phyloP scores from a whole-genome alignment of 176 grass and related monocot genomes.

The Oryza rufipogon region DNA sequence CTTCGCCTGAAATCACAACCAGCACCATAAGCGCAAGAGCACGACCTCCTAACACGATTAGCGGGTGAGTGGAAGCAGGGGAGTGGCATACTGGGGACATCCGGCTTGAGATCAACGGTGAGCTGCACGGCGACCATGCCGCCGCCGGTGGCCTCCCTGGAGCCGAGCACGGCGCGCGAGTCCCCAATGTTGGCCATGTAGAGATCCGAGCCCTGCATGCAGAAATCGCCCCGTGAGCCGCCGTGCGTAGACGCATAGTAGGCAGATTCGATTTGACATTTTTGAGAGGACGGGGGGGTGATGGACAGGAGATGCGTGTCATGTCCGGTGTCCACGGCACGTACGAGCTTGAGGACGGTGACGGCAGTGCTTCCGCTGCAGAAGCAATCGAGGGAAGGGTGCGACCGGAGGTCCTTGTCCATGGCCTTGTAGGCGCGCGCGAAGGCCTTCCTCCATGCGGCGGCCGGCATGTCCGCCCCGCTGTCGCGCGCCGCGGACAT shows the following conservation, averaged over 20 bases:
- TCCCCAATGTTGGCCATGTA: slow-evolving; percentile 95
- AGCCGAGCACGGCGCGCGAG: slow-evolving; percentile 91
- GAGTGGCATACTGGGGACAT: slow-evolving; percentile 80
- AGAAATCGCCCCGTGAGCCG: slow-evolving; percentile 4
- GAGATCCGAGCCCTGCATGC: slow-evolving; percentile 72
- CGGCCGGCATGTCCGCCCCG: slow-evolving; percentile 30
- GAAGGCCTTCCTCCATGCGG: slow-evolving; percentile 83
- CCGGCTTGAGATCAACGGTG: slow-evolving; percentile 96
- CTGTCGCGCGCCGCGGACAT: slow-evolving; percentile 55
- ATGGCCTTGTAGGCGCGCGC: slow-evolving; percentile 78
- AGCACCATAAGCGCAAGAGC: not conserved
- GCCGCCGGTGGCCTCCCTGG: slow-evolving; percentile 46
- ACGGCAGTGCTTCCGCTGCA: slow-evolving; percentile 95
- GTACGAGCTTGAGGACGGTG: slow-evolving; percentile 86
- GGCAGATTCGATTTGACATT: slow-evolving; percentile 21
- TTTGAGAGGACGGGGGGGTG: not conserved
- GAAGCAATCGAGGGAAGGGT: slow-evolving; percentile 75
- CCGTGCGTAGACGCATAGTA: slow-evolving; percentile 14
- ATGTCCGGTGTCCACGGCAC: slow-evolving; percentile 34
- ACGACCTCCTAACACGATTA: not conserved
- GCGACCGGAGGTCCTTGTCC: slow-evolving; percentile 94
- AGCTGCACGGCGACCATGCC: slow-evolving; percentile 74
- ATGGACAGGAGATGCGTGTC: slow-evolving; percentile 7
- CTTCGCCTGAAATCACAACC: slow-evolving; percentile 63
- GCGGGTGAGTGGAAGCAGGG: not conserved